Percentiles rank a stretch among this genome's conserved stretches.
These are phyloP conservation scores for Fremontodendron californicum DNA, from an alignment of 345 rosid genomes.

Conservation along the genomic window DNA sequence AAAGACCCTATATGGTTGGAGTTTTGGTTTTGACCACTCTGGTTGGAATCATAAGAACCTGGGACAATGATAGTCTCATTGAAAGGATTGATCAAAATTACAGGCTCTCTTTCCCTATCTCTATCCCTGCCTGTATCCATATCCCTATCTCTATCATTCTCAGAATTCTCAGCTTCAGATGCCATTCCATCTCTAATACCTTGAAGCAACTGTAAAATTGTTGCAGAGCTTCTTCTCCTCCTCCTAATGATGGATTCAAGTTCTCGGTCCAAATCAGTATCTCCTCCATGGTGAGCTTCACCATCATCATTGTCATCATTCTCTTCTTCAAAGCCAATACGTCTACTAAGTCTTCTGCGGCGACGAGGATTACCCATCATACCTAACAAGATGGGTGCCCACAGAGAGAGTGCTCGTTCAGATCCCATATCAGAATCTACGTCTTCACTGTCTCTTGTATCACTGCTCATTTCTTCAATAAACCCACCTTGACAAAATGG, in stretches of 20 bases:
- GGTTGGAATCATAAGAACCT: slow-evolving; percentile 37
- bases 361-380: slow-evolving; percentile 68
- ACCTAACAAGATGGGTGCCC: slow-evolving; percentile 82
- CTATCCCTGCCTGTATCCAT: slow-evolving; percentile 40
- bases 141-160: slow-evolving; percentile 34
- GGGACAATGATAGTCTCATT: slow-evolving; percentile 49
- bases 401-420: slow-evolving; percentile 66
- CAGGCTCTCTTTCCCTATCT: slow-evolving; percentile 35
- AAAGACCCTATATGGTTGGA: slow-evolving; percentile 46
- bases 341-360: slow-evolving; percentile 51
- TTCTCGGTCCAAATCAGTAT: slow-evolving; percentile 54
- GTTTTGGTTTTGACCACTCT: slow-evolving; percentile 36
- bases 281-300: slow-evolving; percentile 40
- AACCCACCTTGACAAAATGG: slow-evolving; percentile 66
- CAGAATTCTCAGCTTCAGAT: slow-evolving; percentile 51
- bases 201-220: too few relatives aligned
- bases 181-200: too few relatives aligned
- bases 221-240: too few relatives aligned
- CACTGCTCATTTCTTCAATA: slow-evolving; percentile 41
- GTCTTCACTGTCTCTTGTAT: slow-evolving; percentile 25
- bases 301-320: slow-evolving; percentile 39
- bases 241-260: slow-evolving; percentile 58
- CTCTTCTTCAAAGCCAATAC: slow-evolving; percentile 46
- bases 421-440: slow-evolving; percentile 65
- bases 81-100: slow-evolving; percentile 42